phyloP scores from a whole-genome alignment of 169 alveolate species.

The Eimeria necatrix region DNA sequence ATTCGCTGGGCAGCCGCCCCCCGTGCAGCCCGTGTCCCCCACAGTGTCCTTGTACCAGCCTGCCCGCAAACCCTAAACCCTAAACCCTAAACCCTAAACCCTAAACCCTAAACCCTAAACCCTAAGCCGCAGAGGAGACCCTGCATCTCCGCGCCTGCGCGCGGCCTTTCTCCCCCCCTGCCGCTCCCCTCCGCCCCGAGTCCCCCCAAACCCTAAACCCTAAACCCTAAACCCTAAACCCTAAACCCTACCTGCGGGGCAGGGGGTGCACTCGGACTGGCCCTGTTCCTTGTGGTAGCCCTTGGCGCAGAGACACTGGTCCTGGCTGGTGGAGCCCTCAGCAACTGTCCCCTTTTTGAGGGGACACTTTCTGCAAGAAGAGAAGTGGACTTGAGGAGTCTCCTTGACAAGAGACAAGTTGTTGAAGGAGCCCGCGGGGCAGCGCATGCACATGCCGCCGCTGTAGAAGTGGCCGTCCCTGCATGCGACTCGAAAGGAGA shows the following conservation, averaged over 20 bases:
- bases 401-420: constrained; percentile 82
- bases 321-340: constrained; percentile 85
- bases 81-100: neutral
- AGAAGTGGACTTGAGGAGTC: constrained; percentile 64
- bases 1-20: constrained; percentile 61
- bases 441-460: constrained; percentile 84
- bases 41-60: constrained; percentile 75
- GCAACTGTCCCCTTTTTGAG: constrained; percentile 69
- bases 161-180: neutral
- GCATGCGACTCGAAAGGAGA: constrained; percentile 82
- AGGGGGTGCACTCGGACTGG: constrained; percentile 59
- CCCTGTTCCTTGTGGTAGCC: constrained; percentile 85
- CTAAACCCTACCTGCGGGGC: constrained; percentile 62
- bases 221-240: neutral
- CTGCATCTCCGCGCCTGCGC: too few species aligned
- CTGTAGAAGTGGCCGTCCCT: constrained; percentile 82
- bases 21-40: constrained; percentile 75
- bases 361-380: constrained; percentile 58
- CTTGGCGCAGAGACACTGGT: constrained; percentile 87
- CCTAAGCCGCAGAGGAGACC: too few species aligned
- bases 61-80: constrained; percentile 19
- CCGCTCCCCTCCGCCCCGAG: neutral
- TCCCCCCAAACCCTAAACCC: neutral
- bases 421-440: constrained; percentile 89
- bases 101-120: neutral